Evolutionary conservation across 2,329 filamentous ascomycete species (phyloP).

Genomic region (Claviceps digitariae): DNA sequence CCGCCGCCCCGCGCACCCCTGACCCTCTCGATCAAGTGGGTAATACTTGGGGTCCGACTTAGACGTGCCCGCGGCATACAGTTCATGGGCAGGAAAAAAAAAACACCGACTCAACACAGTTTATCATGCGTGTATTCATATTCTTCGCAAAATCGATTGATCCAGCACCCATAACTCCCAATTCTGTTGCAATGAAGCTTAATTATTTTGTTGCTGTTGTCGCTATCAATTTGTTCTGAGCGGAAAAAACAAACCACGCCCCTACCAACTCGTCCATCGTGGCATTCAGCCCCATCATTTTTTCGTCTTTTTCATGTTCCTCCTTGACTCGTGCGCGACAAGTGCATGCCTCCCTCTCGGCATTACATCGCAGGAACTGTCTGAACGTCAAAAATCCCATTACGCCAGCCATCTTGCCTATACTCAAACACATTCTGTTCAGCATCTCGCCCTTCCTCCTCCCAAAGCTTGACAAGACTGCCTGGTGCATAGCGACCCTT

Average conservation of each 20-base stretch:
- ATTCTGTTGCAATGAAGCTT: no score
- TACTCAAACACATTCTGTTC: conserved; percentile 63
- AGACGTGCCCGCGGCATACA: no score
- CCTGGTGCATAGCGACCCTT: conserved; percentile 77
- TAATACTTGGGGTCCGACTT: no score
- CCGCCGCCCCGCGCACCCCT: no score
- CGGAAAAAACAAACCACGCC: not conserved
- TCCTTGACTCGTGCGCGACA: not conserved
- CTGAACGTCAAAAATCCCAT: conserved; percentile 58
- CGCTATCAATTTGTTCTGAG: not conserved
- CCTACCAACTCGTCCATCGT: not conserved
- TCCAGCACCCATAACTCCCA: no score
- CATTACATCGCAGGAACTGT: conserved; percentile 14
- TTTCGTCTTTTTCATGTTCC: not conserved
- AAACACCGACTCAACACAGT: no score
- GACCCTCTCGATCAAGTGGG: no score
- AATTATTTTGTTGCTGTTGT: no score
- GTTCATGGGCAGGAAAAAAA: no score
- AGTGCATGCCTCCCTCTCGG: not conserved
- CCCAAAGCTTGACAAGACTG: conserved; percentile 80
- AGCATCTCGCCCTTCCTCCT: conserved; percentile 60
- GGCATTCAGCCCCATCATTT: not conserved
- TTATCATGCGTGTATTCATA: no score
- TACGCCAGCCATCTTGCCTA: conserved; percentile 63
- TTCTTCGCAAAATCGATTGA: no score